phyloP scores from a whole-genome alignment of 441 rosid species.

The Adansonia gregorii region DNA sequence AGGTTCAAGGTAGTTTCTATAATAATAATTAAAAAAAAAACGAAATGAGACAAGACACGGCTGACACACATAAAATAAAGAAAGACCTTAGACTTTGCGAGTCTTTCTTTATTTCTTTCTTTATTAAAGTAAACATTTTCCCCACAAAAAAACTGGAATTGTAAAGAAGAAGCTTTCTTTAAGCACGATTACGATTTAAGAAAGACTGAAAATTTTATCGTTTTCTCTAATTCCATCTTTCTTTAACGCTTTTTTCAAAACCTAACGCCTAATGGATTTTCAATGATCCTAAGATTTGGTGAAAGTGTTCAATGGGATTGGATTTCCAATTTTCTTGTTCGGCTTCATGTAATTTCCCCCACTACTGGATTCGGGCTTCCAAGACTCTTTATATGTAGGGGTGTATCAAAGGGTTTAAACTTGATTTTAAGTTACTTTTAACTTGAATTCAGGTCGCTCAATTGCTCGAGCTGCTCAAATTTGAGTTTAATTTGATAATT shows the following conservation, averaged over 20 bases:
- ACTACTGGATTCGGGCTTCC: too few relatives aligned
- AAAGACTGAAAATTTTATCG: not conserved
- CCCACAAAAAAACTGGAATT: not conserved
- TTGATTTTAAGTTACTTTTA: too few relatives aligned
- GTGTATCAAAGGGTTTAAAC: too few relatives aligned
- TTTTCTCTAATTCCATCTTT: not conserved
- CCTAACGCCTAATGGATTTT: not conserved
- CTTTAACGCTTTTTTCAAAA: not conserved
- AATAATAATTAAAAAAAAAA: not conserved
- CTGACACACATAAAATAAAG: not conserved
- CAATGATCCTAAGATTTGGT: not conserved
- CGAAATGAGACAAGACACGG: not conserved
- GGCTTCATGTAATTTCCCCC: too few relatives aligned
- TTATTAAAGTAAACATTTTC: not conserved
- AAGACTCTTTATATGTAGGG: too few relatives aligned
- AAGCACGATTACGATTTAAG: not conserved
- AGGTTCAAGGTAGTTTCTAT: not conserved
- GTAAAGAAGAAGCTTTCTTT: not conserved
- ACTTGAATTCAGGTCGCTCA: too few relatives aligned
- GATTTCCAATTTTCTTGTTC: too few relatives aligned
- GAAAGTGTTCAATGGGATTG: too few relatives aligned
- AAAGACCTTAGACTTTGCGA: constrained; percentile 3
- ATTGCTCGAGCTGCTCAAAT: too few relatives aligned
- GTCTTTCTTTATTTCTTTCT: not conserved
- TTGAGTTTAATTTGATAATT: too few relatives aligned